Base-by-base conservation (phyloP, 768 basidiomycete species). In the Pleurotus pulmonarius region DNA sequence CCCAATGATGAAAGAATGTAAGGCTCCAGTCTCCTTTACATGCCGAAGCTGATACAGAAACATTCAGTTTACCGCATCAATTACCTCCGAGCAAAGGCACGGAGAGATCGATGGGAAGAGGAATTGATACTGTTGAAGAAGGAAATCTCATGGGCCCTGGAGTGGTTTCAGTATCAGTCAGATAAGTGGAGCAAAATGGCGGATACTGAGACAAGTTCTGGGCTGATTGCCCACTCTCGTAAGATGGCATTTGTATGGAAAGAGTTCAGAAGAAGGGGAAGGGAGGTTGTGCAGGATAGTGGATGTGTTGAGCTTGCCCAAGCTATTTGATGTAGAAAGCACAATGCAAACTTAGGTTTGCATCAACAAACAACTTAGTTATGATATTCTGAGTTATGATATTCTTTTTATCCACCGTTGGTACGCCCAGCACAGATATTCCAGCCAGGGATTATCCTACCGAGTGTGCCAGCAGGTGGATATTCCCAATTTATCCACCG, bases 81-180 rank as follows among this genome's bases (percentile, higher is more conserved):
- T 52, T 63, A 60, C 53, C 26, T 63, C 8, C n/a, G 54, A 25
- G 59, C 64, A 5, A 61, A 58, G 49, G 64, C 64, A 26, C 56
- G 48, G 34, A 56, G 49, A 16, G 16, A 60, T 12, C 20, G 58
- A 46, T 66, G 65, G 65, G 26, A 45, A 1, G 62, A 66, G 37
- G 64, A 66, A 38, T 3, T 61, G n/a, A 53, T 18, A 3, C 29
- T 61, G 12, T 38, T 63, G 4, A 38, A 37, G 44, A 47, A 63
- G 55, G 62, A 66, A 52, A 65, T 66, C 60, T 11, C 48, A 6
- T 66, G 65, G 65, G 57, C 58, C 0, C 16, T 58, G 9, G 5
- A n/a, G 20, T 65, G 54, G 40, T 64, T 63, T 34, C 26, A 43
- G 37, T 18, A 13, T 11, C 25, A 52, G 29, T n/a, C 16, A 52